Percentiles rank a stretch among this genome's conserved stretches.
Evolutionary conservation across 2,329 filamentous ascomycete genomes (phyloP).

Genomic region (Fusarium protoensiforme): DNA sequence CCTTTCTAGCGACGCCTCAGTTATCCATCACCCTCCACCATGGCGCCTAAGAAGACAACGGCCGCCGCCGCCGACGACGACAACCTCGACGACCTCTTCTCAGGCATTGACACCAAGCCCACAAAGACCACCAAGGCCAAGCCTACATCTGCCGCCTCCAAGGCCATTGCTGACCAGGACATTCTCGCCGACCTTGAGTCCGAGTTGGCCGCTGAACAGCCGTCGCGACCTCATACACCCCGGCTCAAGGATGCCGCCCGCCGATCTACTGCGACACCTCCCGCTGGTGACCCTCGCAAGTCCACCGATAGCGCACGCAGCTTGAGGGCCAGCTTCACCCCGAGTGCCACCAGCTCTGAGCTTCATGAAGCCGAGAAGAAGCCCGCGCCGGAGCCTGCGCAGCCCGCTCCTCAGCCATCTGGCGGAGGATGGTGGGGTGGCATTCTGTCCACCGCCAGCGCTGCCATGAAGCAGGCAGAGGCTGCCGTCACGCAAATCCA

Average conservation of each 20-base stretch:
- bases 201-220: conserved; percentile 75
- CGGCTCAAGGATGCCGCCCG: conserved; percentile 68
- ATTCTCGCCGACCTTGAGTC: conserved; percentile 86
- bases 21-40: conserved; percentile 47
- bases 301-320: conserved; percentile 82
- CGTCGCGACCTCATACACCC: conserved; percentile 85
- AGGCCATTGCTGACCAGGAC: conserved; percentile 71
- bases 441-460: conserved; percentile 82
- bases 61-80: conserved; percentile 66
- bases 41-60: conserved; percentile 72
- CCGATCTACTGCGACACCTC: conserved; percentile 61
- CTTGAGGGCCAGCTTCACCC: conserved; percentile 77
- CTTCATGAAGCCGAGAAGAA: conserved; percentile 68
- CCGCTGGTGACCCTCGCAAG: conserved; percentile 74
- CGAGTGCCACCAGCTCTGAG: conserved; percentile 73
- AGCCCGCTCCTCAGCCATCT: conserved; percentile 41
- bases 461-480: conserved; percentile 93
- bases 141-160: conserved; percentile 61
- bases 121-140: conserved; percentile 62
- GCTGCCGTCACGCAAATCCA: conserved; percentile 94
- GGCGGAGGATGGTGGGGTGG: conserved; percentile 92
- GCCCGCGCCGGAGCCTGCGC: conserved; percentile 56
- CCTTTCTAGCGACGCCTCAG: background rate
- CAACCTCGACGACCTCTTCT: conserved; percentile 74
- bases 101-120: conserved; percentile 65